phyloP scores from a whole-genome alignment of 2,329 filamentous ascomycete species.

The Clarireedia hainanense region DNA sequence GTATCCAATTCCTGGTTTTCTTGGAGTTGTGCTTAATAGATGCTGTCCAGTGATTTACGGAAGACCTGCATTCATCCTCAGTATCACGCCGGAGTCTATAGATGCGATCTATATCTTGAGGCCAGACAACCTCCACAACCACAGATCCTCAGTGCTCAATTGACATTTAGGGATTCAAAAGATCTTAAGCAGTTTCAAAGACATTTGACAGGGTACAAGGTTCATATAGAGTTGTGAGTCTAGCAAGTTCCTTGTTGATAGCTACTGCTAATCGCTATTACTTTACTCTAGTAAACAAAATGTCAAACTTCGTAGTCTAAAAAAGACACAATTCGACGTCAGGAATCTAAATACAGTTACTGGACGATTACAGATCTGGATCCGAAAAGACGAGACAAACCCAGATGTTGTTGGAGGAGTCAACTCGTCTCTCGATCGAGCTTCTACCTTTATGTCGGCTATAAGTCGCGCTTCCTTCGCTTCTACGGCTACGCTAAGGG shows the following conservation, averaged over 20 bases:
- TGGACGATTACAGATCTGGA: conserved; percentile 2
- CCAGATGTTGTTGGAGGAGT: background rate
- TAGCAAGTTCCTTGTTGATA: background rate
- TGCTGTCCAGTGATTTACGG: background rate
- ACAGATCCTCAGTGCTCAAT: background rate
- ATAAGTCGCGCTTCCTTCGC: background rate
- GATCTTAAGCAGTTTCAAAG: background rate
- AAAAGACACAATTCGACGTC: background rate
- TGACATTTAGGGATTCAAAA: background rate
- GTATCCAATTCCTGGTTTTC: background rate
- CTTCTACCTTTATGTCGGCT: background rate
- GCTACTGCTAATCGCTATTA: background rate
- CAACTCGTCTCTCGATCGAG: background rate
- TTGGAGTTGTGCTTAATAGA: background rate
- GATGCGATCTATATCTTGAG: background rate
- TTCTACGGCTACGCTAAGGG: background rate
- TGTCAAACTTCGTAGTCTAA: background rate
- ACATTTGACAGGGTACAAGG: background rate
- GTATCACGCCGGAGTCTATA: background rate
- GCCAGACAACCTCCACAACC: no score
- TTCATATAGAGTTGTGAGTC: background rate
- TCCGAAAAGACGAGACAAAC: background rate
- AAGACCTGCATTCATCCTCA: background rate
- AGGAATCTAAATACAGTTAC: background rate
- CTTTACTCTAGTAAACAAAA: background rate